Conservation (phyloP, 371 early-diverging fungal genomes). For the Mortierella sp. region DNA sequence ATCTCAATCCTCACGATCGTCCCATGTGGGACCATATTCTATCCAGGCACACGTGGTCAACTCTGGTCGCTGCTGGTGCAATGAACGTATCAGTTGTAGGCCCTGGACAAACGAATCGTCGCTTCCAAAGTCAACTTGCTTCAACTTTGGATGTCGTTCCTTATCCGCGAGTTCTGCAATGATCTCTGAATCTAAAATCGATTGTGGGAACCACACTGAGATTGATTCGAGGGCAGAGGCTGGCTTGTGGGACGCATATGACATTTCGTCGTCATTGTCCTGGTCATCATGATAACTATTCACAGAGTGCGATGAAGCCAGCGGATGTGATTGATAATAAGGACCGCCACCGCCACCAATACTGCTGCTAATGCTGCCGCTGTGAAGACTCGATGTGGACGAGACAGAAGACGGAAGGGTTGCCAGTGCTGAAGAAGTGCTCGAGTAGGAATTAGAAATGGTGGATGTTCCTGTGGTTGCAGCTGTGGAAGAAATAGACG, state of each 20-base stretch:
- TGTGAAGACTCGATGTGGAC: not conserved
- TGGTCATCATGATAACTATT: conserved; percentile 3
- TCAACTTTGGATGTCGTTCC: conserved; percentile 30
- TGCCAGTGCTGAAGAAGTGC: conserved; percentile 5
- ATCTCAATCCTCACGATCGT: conserved; percentile 34
- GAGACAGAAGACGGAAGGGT: conserved; percentile 8
- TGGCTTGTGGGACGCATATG: not conserved
- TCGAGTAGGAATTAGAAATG: conserved; percentile 12
- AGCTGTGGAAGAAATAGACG: conserved; percentile 14
- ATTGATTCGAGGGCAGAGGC: conserved; percentile 38
- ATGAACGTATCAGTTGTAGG: conserved; percentile 6
- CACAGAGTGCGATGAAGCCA: too few species aligned
- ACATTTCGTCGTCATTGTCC: not conserved
- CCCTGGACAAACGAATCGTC: conserved; percentile 40
- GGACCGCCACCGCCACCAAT: too few species aligned
- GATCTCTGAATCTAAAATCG: conserved; percentile 30
- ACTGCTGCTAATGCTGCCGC: too few species aligned
- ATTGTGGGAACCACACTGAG: conserved; percentile 42
- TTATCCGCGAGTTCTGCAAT: conserved; percentile 20
- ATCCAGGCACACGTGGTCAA: conserved; percentile 24
- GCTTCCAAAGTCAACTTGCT: conserved; percentile 43
- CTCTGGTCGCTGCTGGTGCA: conserved; percentile 27
- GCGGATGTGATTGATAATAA: too few species aligned
- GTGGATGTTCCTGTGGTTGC: conserved; percentile 22
- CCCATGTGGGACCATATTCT: conserved; percentile 25